Conservation (phyloP, 164 flowering plant genomes). For the Houttuynia cordata region DNA sequence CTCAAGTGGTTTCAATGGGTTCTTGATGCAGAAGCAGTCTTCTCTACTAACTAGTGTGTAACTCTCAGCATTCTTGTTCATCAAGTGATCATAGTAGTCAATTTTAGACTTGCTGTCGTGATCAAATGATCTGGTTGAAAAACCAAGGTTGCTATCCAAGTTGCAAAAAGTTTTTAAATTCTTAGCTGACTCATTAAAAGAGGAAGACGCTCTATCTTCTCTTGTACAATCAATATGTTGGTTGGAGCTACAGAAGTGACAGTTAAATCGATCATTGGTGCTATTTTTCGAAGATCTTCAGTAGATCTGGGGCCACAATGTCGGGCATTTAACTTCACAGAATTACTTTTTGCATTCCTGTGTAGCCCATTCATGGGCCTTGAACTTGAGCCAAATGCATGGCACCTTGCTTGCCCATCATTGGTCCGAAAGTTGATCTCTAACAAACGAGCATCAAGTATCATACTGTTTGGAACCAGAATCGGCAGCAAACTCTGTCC, state of each 20-base stretch:
- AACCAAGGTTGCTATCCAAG: slow-evolving; percentile 35
- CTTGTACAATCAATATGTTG: slow-evolving; percentile 33
- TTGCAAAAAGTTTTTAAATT: slow-evolving; percentile 33
- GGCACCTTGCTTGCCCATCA: slow-evolving; percentile 32
- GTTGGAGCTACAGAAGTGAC: slow-evolving; percentile 51
- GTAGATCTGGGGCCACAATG: slow-evolving; percentile 30
- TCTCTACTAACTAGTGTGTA: slow-evolving; percentile 21
- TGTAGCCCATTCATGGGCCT: slow-evolving; percentile 32
- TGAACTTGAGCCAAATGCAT: slow-evolving; percentile 20
- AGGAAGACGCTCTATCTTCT: slow-evolving; percentile 16
- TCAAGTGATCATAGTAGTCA: slow-evolving; percentile 25
- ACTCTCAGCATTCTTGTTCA: slow-evolving; percentile 24
- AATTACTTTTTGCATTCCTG: slow-evolving; percentile 34
- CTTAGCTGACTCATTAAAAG: slow-evolving; percentile 23
- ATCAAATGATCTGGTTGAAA: slow-evolving; percentile 34
- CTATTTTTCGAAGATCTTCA: slow-evolving; percentile 40
- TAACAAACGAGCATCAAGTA: slow-evolving; percentile 21
- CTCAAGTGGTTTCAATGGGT: slow-evolving; percentile 86
- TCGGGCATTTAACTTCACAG: slow-evolving; percentile 31
- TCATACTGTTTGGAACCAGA: slow-evolving; percentile 35
- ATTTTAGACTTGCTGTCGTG: slow-evolving; percentile 31
- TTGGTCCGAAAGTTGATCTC: slow-evolving; percentile 12
- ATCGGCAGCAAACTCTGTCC: slow-evolving; percentile 29
- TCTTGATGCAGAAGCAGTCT: slow-evolving; percentile 35
- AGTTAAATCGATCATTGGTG: slow-evolving; percentile 42